phyloP scores from a whole-genome alignment of 176 grass and related monocot genomes.

The Zoysia pacifica region DNA sequence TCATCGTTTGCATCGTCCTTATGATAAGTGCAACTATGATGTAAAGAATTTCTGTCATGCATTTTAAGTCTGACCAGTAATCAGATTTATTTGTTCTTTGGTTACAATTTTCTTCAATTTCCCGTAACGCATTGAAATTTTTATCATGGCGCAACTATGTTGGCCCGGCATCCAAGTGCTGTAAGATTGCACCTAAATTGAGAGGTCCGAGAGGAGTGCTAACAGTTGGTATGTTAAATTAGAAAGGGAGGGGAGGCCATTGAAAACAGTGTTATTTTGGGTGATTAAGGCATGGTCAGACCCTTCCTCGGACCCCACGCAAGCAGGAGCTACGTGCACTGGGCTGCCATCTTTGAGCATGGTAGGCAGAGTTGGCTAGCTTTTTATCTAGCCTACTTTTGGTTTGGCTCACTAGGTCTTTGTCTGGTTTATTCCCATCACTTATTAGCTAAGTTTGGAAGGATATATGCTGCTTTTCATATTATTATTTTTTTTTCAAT shows the following conservation, averaged over 20 bases:
- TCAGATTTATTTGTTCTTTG: neutral
- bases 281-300: too few species aligned
- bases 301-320: too few species aligned
- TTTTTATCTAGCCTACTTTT: neutral
- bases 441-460: neutral
- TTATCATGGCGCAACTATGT: neutral
- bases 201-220: neutral
- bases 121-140: neutral
- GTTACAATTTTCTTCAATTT: conserved; percentile 6
- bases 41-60: conserved; percentile 12
- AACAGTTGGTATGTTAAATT: neutral
- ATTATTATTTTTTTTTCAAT: neutral
- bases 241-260: neutral
- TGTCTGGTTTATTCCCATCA: neutral
- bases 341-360: neutral
- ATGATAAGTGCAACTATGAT: conserved; percentile 24
- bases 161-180: neutral
- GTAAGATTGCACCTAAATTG: neutral
- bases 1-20: conserved; percentile 6
- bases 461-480: neutral
- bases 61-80: conserved; percentile 13
- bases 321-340: too few species aligned
- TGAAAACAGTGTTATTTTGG: too few species aligned
- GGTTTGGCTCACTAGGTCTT: neutral
- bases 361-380: neutral